Percentiles rank a stretch among this genome's conserved stretches.
These are phyloP conservation scores for Tetratostichococcus sp. DNA, from an alignment of 139 green algal genomes.

Conservation along the genomic window DNA sequence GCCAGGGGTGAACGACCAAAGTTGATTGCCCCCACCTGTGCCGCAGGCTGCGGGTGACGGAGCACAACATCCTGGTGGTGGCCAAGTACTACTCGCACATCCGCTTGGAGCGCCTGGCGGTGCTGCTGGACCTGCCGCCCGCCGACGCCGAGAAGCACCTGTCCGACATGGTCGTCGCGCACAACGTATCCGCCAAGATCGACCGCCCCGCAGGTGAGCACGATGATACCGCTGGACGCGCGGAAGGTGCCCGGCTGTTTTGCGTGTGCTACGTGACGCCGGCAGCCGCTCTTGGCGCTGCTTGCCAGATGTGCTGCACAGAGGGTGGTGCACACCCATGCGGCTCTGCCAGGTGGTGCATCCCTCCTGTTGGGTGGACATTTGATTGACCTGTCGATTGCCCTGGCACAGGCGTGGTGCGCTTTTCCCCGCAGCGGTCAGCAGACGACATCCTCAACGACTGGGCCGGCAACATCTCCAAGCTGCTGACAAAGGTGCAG, in stretches of 20 bases:
- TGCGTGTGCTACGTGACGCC: no score
- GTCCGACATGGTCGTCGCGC: constrained; percentile 82
- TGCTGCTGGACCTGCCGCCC: constrained; percentile 76
- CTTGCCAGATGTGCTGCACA: no score
- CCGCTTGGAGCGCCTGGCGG: constrained; percentile 64
- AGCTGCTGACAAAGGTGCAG: constrained; percentile 43
- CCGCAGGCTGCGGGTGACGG: constrained; percentile 61
- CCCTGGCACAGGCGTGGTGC: constrained; percentile 62
- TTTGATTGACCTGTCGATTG: no score
- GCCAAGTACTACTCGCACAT: constrained; percentile 83
- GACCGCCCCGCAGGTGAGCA: constrained; percentile 84
- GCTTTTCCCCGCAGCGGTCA: constrained; percentile 47
- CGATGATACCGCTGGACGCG: no score
- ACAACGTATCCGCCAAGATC: constrained; percentile 80
- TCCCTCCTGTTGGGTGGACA: no score
- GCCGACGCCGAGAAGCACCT: constrained; percentile 88
- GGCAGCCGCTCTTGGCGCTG: no score
- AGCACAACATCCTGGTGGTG: constrained; percentile 95
- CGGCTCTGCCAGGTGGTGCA: no score
- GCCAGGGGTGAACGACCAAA: no score
- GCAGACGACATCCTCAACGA: constrained; percentile 40
- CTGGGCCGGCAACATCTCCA: constrained; percentile 47
- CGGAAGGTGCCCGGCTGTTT: no score
- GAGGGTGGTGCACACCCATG: no score
- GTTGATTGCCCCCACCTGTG: neutral